These are phyloP conservation scores for Brassica rapa DNA, from an alignment of 345 rosid genomes.

Conservation along the genomic window DNA sequence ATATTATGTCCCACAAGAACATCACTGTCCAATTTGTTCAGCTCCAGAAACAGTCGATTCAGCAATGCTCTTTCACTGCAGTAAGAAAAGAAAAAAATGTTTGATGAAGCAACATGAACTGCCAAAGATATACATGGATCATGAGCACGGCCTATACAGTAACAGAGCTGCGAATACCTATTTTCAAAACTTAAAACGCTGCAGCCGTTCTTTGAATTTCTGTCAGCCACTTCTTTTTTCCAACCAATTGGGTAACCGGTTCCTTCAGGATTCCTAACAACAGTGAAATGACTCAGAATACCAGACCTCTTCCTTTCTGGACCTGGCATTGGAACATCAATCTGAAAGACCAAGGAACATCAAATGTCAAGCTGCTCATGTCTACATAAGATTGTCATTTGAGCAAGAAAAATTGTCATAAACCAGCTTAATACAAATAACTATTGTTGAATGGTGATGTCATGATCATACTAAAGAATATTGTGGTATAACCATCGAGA, in stretches of 20 bases:
- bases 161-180: conserved; percentile 53
- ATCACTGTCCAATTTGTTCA: conserved; percentile 88
- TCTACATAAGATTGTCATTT: conserved; percentile 15
- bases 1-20: conserved; percentile 95
- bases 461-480: conserved; percentile 1
- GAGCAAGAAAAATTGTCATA: conserved; percentile 6
- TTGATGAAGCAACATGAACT: conserved; percentile 12
- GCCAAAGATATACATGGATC: conserved; percentile 19
- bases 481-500: background rate
- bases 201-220: conserved; percentile 78
- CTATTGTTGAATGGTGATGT: conserved; percentile 12
- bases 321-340: conserved; percentile 88
- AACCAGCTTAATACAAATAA: background rate
- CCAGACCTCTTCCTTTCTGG: conserved; percentile 88
- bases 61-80: conserved; percentile 94
- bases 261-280: conserved; percentile 91
- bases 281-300: conserved; percentile 78
- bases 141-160: background rate
- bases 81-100: conserved; percentile 23
- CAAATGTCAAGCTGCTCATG: conserved; percentile 18
- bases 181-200: conserved; percentile 72
- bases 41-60: conserved; percentile 83
- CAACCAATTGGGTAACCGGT: conserved; percentile 96
- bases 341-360: conserved; percentile 54
- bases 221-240: conserved; percentile 75